Conservation (phyloP, 306 rosid genomes). For the Cucurbita maxima region DNA sequence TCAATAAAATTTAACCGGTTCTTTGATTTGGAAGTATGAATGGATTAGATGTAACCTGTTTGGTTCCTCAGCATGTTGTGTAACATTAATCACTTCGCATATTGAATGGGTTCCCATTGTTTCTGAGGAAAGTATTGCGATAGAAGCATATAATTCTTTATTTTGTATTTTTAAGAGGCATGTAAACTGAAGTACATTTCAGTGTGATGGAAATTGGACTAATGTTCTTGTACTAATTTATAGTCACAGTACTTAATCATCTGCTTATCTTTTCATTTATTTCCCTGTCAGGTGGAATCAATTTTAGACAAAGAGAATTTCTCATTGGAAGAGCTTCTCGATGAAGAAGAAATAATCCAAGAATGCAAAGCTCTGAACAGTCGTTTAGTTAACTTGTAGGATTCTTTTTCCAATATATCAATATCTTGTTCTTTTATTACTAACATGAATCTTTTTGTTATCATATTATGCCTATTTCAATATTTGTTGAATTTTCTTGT, state of each 20-base stretch:
- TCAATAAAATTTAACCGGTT: background rate
- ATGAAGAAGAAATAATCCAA: conserved; percentile 96
- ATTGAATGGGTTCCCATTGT: background rate
- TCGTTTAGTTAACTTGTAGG: conserved; percentile 87
- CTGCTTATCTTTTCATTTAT: background rate
- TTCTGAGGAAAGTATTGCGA: background rate
- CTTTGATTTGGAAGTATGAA: background rate
- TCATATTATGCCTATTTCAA: background rate
- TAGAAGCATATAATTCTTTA: background rate
- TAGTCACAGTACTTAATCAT: background rate
- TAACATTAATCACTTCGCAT: background rate
- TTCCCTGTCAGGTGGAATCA: conserved; percentile 59
- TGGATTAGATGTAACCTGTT: background rate
- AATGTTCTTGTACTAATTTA: background rate
- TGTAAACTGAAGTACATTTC: background rate
- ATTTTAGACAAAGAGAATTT: conserved; percentile 85
- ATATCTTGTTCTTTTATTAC: background rate
- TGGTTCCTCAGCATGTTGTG: background rate
- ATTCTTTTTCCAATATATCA: conserved; percentile 8
- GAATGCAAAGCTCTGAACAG: conserved; percentile 98
- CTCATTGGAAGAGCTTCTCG: conserved; percentile 91
- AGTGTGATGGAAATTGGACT: background rate
- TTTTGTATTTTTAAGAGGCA: background rate
- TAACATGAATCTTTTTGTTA: background rate
- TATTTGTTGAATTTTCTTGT: background rate